Percentiles rank a stretch among this genome's conserved stretches.
Evolutionary conservation across 2,329 filamentous ascomycete genomes (phyloP).

Genomic region (Colletotrichum sp.): DNA sequence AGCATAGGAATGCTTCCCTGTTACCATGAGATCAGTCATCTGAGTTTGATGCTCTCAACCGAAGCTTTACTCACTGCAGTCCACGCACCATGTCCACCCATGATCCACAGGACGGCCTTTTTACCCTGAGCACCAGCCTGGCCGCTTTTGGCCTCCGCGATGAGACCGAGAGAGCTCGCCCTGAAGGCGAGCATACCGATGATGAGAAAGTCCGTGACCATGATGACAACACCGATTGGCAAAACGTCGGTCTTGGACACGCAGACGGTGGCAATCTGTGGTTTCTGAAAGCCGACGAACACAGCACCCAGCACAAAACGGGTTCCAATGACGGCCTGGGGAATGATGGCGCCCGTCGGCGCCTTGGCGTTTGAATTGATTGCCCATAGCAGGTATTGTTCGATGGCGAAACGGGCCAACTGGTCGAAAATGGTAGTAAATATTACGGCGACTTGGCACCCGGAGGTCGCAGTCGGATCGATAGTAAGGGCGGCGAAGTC

Average conservation of each 20-base stretch:
- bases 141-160: constrained; percentile 35
- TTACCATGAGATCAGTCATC: constrained; percentile 7
- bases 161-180: constrained; percentile 41
- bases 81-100: constrained; percentile 56
- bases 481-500: constrained; percentile 57
- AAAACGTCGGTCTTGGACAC: constrained; percentile 50
- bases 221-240: constrained; percentile 48
- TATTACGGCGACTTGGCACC: constrained; percentile 57
- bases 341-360: constrained; percentile 40
- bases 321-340: constrained; percentile 51
- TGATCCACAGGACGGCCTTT: constrained; percentile 46
- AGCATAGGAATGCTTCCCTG: constrained; percentile 58
- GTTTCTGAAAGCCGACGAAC: constrained; percentile 59
- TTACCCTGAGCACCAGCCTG: constrained; percentile 31
- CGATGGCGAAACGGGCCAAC: constrained; percentile 55
- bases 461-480: constrained; percentile 42
- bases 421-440: constrained; percentile 63
- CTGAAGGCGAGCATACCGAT: constrained; percentile 45
- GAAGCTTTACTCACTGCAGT: constrained; percentile 48
- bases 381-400: constrained; percentile 60
- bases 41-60: not conserved
- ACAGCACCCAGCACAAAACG: constrained; percentile 59
- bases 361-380: constrained; percentile 44
- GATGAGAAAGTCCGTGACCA: constrained; percentile 51
- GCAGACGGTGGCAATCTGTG: constrained; percentile 58